A percentile compares a stretch with the other conserved stretches of the same genome.
Conservation (phyloP, 2,329 filamentous ascomycete genomes). For the Davidsoniella neocaledoniae region DNA sequence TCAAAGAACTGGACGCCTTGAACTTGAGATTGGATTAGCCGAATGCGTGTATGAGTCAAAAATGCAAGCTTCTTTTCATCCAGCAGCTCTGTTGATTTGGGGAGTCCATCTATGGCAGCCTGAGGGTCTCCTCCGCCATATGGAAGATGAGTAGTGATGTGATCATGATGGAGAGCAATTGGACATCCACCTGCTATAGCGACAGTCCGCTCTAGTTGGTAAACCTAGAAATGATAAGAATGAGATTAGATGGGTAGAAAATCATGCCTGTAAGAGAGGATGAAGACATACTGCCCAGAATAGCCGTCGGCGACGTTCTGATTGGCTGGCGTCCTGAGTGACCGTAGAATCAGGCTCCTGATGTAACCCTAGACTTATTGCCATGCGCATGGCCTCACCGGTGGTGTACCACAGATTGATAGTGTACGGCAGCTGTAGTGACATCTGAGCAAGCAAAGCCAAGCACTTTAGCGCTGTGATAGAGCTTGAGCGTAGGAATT, state of each 20-base stretch:
- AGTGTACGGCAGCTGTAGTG: conserved; percentile 14
- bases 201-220: conserved; percentile 13
- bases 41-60: conserved; percentile 4
- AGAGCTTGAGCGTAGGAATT: conserved; percentile 10
- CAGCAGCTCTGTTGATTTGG: not conserved
- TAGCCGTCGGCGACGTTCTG: not conserved
- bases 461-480: conserved; percentile 13
- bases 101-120: not conserved
- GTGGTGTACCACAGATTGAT: conserved; percentile 15
- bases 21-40: conserved; percentile 8
- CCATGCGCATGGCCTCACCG: conserved; percentile 16
- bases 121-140: not conserved
- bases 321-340: not conserved
- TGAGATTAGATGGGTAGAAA: too few relatives aligned
- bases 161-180: conserved; percentile 6
- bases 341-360: conserved; percentile 12
- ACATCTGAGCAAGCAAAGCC: conserved; percentile 13
- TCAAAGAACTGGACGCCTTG: conserved; percentile 5
- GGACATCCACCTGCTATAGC: conserved; percentile 12
- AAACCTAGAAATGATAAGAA: conserved; percentile 3
- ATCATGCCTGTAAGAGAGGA: too few relatives aligned
- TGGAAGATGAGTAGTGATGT: conserved; percentile 8
- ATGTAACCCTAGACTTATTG: conserved; percentile 15
- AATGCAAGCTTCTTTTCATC: conserved; percentile 1
- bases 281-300: conserved; percentile 3